Evolutionary conservation across 1,139 yeast genomes (phyloP), one percentile per base, ranked within the genome.

Genomic region (Citeromyces hawaiiensis): DNA sequence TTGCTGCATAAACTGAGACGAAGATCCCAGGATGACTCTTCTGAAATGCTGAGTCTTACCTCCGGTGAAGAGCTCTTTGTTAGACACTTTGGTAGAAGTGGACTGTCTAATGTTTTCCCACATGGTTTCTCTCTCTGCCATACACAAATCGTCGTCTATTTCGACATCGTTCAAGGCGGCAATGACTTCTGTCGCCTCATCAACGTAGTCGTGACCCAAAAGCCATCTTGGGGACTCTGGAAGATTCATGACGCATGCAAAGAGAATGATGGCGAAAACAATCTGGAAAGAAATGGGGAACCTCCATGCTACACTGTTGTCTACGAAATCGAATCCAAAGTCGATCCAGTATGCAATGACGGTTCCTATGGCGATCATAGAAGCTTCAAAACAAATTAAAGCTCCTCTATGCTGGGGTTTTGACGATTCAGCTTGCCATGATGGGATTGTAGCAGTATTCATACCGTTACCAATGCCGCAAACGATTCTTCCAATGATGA

Each of bases 391-490:
- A 51, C 72, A 68, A 39, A 82, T 86, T 52, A 80, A 66, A 46
- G 71, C 63, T 50, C 94, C 94, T 63, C 94, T 74, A 52, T 71
- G 70, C 49, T 75, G 73, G 7, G 88, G 77, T 45, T 69, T 68
- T 13, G 88, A 76, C 68, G 80, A 72, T 59, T 83, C 94, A 0
- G 91, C 74, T 57, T 82, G 86, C 77, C 85, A 81, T 46, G 79
- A 77, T 13, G 94, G 94, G 43, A 82, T 76, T 31, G 88, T 79
- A 25, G 88, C 81, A 17, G 91, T 82, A 53, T 76, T 78, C 55
- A 79, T 55, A 47, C 94, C 94, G 47, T 79, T 78, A 48, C 94
- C 94, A 35, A 78, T 45, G 46, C 94, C 94, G n/a, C 86, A 72
- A 36, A 81, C 61, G 43, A 80, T 75, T 60, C 94, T 70, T 14